Conservation (phyloP, 1,284 basidiomycete species). For the Tylopilus sp. region DNA sequence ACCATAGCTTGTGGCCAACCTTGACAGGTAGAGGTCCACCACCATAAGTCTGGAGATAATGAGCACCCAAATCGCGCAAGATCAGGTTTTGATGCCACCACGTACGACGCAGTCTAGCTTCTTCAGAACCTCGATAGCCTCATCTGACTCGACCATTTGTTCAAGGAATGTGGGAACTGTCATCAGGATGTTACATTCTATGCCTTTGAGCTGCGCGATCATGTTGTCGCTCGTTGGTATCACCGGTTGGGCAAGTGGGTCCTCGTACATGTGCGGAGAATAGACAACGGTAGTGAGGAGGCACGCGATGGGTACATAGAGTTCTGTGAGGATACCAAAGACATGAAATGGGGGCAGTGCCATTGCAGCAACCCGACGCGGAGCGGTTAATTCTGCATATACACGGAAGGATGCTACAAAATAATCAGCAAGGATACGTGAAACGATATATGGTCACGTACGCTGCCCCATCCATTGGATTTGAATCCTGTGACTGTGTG, state of each 20-base stretch:
- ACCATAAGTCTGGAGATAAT: slow-evolving; percentile 17
- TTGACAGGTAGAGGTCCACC: slow-evolving; percentile 27
- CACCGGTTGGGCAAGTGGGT: slow-evolving; percentile 11
- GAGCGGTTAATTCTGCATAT: slow-evolving; percentile 1
- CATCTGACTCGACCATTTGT: slow-evolving; percentile 14
- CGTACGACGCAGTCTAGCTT: slow-evolving; percentile 18
- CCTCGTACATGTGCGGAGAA: slow-evolving; percentile 6
- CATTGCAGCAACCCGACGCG: slow-evolving; percentile 25
- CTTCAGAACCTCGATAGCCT: slow-evolving; percentile 10
- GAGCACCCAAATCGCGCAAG: background rate
- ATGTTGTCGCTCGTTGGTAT: slow-evolving; percentile 16
- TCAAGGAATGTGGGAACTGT: slow-evolving; percentile 26
- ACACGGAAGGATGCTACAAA: slow-evolving; percentile 1
- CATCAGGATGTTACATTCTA: slow-evolving; percentile 11
- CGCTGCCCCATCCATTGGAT: slow-evolving; percentile 25
- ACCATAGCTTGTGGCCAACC: slow-evolving; percentile 18
- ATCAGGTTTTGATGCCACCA: background rate
- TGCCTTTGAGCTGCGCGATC: background rate
- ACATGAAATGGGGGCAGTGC: slow-evolving; percentile 27
- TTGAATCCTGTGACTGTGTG: slow-evolving; percentile 23
- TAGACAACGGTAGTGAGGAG: slow-evolving; percentile 15
- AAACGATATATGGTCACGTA: slow-evolving; percentile 6
- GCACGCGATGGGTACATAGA: slow-evolving; percentile 18
- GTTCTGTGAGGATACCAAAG: slow-evolving; percentile 16
- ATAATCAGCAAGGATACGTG: background rate